A percentile compares a stretch with the other conserved stretches of the same genome.
phyloP scores from a whole-genome alignment of 225 moss, liverwort and hornwort genomes.

The Lunularia cruciata region DNA sequence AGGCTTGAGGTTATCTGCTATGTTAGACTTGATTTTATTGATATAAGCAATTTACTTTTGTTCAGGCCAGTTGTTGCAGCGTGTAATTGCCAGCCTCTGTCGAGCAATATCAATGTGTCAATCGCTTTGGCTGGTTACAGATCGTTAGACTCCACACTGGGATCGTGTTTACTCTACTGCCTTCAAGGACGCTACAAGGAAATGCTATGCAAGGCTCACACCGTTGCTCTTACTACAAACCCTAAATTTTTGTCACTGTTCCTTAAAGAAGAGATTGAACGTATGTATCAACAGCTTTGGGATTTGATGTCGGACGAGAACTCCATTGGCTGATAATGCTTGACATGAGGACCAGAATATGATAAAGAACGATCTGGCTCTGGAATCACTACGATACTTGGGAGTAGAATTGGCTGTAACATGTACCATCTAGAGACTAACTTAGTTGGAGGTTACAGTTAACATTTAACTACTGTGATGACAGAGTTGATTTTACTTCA shows the following conservation, averaged over 20 bases:
- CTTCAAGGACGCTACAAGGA: slow-evolving; percentile 91
- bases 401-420: too few species aligned
- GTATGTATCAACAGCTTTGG: slow-evolving; percentile 47
- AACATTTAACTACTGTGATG: too few species aligned
- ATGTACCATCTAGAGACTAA: too few species aligned
- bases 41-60: background rate
- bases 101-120: background rate
- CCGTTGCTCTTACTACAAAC: slow-evolving; percentile 50
- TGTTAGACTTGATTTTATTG: slow-evolving; percentile 48
- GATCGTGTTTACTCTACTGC: slow-evolving; percentile 66
- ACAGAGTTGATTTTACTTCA: too few species aligned
- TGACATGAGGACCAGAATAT: too few species aligned
- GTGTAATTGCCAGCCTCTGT: too few species aligned
- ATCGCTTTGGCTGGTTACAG: slow-evolving; percentile 13
- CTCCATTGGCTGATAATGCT: too few species aligned
- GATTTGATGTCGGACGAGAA: too few species aligned
- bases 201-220: slow-evolving; percentile 83
- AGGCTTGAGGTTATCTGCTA: slow-evolving; percentile 67
- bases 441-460: too few species aligned
- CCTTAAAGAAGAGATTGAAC: slow-evolving; percentile 66
- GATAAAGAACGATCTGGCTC: too few species aligned
- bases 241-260: slow-evolving; percentile 67
- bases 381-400: too few species aligned
- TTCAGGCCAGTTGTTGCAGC: too few species aligned
- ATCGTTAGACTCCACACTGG: slow-evolving; percentile 59